Percentiles rank a stretch among this genome's conserved stretches.
These are phyloP conservation scores for Pythium rishiriense DNA, from an alignment of 352 stramenopile genomes.

Conservation along the genomic window DNA sequence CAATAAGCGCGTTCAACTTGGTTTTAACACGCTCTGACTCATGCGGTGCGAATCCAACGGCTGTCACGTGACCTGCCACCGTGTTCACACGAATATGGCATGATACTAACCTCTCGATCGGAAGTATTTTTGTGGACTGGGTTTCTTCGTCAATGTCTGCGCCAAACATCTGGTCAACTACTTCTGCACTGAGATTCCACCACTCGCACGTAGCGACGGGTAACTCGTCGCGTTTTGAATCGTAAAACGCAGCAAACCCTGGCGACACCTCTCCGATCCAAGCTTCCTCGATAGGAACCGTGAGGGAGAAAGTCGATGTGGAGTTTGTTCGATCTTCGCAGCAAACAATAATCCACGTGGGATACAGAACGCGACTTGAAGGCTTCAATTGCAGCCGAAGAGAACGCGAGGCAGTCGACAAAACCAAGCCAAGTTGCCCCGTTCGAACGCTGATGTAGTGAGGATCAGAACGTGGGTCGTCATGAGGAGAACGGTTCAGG, in stretches of 20 bases:
- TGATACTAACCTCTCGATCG: not conserved
- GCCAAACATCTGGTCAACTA: not conserved
- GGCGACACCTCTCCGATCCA: not conserved
- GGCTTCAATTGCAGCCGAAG: not conserved
- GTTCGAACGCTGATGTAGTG: not conserved
- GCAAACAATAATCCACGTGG: constrained; percentile 1
- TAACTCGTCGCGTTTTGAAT: not conserved
- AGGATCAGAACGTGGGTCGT: not conserved
- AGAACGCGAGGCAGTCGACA: not conserved
- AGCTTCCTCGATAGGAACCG: not conserved
- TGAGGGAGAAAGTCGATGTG: not conserved
- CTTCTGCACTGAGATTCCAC: not conserved
- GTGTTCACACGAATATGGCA: not conserved
- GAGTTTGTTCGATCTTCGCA: not conserved
- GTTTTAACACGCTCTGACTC: not conserved
- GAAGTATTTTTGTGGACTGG: not conserved
- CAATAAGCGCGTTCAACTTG: not conserved
- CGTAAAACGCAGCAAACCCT: not conserved
- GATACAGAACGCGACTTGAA: not conserved
- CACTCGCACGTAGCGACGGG: not conserved
- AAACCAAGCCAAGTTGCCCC: not conserved
- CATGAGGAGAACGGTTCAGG: not conserved
- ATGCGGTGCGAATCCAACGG: not conserved
- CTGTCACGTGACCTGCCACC: not conserved
- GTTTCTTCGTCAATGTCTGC: not conserved